Base-by-base conservation (phyloP, 306 rosid species). In the Dalbergia cultrata region DNA sequence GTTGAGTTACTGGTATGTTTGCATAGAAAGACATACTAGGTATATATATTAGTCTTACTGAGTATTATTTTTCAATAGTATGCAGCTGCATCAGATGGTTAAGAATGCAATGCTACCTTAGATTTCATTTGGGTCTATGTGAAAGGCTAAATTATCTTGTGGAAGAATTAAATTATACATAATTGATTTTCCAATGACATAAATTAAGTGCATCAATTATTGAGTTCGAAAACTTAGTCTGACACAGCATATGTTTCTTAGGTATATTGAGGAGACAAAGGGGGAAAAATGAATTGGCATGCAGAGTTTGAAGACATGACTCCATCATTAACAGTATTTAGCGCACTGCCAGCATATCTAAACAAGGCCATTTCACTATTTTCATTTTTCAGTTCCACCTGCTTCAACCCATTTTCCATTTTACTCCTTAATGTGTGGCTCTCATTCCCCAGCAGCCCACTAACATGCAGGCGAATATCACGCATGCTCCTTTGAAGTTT, bases 1-100 rank as follows among this genome's bases (percentile, higher is more conserved):
- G 19, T 45, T 80, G 45, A 79, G 79, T n/a, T 62, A 43, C 70
- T 67, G 74, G 67, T 50, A 61, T 79, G 84, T 74, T 52, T 18
- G 33, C 78, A 52, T 60, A 67, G 66, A n/a, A 52, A 70, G 76
- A 85, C 47, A 79, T 31, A 26, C 52, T 18, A 21, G 61, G 53
- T 65, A 3, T 76, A 21, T 78, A 21, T 63, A 52, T 33, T 66
- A 58, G 12, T 5, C 7, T 50, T 57, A 59, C 58, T 58, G 60
- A 39, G 63, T 33, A 61, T 84, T 79, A 62, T 33, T 13, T 69
- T 73, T 80, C 16, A 65, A 41, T 22, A 67, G n/a, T 12, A 26
- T 14, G 8, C 9, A 60, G 17, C 9, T 60, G 39, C 5, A 26
- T 60, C 41, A 60, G 66, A 67, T 63, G 47, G 70, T 34, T n/a